These are phyloP conservation scores for Buddleja alternifolia DNA, from an alignment of 257 asterid genomes.

Conservation along the genomic window DNA sequence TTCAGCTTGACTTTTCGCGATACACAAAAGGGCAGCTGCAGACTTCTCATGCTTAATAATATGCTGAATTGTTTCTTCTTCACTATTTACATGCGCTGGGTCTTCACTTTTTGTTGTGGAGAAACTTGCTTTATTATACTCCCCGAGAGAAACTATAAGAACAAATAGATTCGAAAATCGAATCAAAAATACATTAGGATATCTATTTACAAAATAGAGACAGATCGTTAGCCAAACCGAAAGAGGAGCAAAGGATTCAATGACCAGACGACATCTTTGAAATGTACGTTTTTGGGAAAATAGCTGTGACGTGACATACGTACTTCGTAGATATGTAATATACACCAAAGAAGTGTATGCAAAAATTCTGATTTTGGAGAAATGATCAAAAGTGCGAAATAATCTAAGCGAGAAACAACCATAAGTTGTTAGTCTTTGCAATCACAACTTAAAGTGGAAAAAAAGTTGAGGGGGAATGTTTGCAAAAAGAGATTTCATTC, in stretches of 20 bases:
- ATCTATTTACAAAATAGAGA: constrained; percentile 18
- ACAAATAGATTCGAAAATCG: constrained; percentile 25
- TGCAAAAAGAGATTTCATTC: too few relatives aligned
- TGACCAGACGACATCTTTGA: constrained; percentile 18
- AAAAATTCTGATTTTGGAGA: too few relatives aligned
- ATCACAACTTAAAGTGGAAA: too few relatives aligned
- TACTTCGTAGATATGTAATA: constrained; percentile 1
- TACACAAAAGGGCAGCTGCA: constrained; percentile 67
- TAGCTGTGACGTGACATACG: neutral
- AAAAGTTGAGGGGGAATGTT: too few relatives aligned
- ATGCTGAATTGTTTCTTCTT: constrained; percentile 44
- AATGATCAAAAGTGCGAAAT: too few relatives aligned
- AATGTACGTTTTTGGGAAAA: neutral
- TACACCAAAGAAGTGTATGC: too few relatives aligned
- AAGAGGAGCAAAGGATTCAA: neutral
- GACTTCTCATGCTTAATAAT: constrained; percentile 56
- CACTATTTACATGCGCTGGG: constrained; percentile 34
- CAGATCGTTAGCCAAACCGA: constrained; percentile 4
- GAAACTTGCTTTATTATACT: constrained; percentile 38
- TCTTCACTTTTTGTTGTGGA: constrained; percentile 31
- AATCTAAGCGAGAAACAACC: too few relatives aligned
- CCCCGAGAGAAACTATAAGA: constrained; percentile 58
- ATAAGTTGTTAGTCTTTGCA: too few relatives aligned
- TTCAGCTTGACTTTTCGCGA: constrained; percentile 46
- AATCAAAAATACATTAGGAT: constrained; percentile 4